Evolutionary conservation across 148 eudicot genomes (phyloP), one percentile per base, ranked within the genome.

Genomic region (Vaccinium darrowii): DNA sequence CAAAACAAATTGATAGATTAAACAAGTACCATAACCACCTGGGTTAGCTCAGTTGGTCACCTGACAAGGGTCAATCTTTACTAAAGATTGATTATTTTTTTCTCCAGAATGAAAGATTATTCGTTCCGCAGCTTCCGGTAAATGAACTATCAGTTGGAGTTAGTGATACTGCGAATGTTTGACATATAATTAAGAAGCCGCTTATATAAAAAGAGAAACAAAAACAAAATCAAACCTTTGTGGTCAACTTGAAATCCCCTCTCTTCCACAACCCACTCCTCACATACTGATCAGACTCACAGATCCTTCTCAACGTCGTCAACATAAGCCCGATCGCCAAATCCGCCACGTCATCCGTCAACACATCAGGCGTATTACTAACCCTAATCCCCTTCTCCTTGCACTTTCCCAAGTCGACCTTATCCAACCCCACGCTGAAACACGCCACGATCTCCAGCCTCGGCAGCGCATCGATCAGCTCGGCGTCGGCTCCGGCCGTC

Each of bases 301-400:
- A 92, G 74, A 97, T 87, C 88, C 91, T 71, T 81, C 99, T 85
- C 65, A 94, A 58, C 76, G 90, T 90, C 49, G 96, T 84, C 85
- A 96, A 71, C 85, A 92, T 92, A 87, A 96, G 84, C 56, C 92
- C 98, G 62, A 96, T 87, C 4, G 97, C 99, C 86, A 93, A 75
- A 79, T 96, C 98, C 19, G 98, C 98, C 62, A 94, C 99, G 80
- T 93, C 97, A 25, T 97, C 98, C 52, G 99, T 97, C 84, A 97
- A 82, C 49, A 97, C 97, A 84, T 95, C 98, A 0, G 98, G 99
- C 10, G 98, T 95, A 58, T 95, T 91, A 2, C 88, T 93, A 81
- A 96, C 98, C 88, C 90, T 90, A 85, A 96, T 90, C 52, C 94
- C 97, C 67, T 78, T 94, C 80, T 92, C 98, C 85, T 81, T 89